Conservation (phyloP, 2,329 filamentous ascomycete species). For the Verticillium nubilum region DNA sequence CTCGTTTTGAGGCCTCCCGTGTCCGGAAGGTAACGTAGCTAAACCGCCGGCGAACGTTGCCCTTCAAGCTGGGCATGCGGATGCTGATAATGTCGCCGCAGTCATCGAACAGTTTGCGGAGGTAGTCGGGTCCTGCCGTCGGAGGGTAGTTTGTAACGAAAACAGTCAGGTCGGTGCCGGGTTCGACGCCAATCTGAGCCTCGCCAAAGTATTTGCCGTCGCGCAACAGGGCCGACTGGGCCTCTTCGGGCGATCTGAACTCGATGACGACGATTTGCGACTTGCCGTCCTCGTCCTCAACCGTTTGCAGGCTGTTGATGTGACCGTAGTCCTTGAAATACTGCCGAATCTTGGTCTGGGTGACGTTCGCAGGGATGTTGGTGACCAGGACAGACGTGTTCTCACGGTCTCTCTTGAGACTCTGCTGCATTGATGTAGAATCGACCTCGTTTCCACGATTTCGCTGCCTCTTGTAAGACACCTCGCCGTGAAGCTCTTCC, state of each 20-base stretch:
- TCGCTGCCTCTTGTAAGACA: conserved; percentile 63
- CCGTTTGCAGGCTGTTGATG: conserved; percentile 70
- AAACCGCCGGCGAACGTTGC: conserved; percentile 82
- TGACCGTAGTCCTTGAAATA: conserved; percentile 90
- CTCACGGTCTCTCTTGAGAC: conserved; percentile 76
- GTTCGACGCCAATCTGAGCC: conserved; percentile 64
- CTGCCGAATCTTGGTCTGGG: conserved; percentile 70
- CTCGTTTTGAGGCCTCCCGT: conserved; percentile 60
- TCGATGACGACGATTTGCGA: conserved; percentile 74
- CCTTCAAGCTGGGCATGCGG: conserved; percentile 87
- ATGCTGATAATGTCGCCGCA: conserved; percentile 82
- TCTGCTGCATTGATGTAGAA: conserved; percentile 24
- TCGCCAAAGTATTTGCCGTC: conserved; percentile 76
- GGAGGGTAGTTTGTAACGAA: conserved; percentile 90
- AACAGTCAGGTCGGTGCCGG: conserved; percentile 74
- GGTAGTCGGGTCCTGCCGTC: conserved; percentile 63
- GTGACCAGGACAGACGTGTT: conserved; percentile 80
- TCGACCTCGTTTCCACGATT: conserved; percentile 30
- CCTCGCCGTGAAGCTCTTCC: conserved; percentile 28
- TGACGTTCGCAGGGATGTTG: conserved; percentile 65
- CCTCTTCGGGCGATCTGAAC: conserved; percentile 76
- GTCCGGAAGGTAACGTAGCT: conserved; percentile 90
- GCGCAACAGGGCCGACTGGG: conserved; percentile 71
- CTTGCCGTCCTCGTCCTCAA: conserved; percentile 54
- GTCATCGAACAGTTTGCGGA: conserved; percentile 62